These are phyloP conservation scores for Galium porrigens DNA, from an alignment of 305 asterid genomes.

Conservation along the genomic window DNA sequence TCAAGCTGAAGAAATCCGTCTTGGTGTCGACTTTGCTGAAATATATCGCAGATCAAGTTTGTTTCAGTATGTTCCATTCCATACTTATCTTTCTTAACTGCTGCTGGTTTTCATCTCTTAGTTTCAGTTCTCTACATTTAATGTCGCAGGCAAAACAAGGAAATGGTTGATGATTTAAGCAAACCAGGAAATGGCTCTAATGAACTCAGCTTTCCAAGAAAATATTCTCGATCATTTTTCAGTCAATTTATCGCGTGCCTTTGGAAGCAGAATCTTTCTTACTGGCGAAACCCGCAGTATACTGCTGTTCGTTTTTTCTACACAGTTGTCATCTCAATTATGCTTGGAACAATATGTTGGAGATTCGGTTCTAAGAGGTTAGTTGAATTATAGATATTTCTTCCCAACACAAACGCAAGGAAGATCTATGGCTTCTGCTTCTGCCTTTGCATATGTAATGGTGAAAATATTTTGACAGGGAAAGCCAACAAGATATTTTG, in stretches of 20 bases:
- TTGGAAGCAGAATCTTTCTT: conserved; percentile 80
- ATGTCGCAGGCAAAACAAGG: conserved; percentile 46
- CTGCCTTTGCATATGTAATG: background rate
- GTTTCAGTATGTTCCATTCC: conserved; percentile 39
- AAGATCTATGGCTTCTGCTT: background rate
- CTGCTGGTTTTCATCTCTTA: conserved; percentile 5
- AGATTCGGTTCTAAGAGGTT: conserved; percentile 75
- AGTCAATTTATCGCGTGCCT: conserved; percentile 72
- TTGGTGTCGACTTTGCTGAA: conserved; percentile 78
- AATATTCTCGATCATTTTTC: conserved; percentile 43
- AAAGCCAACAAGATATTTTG: conserved; percentile 64
- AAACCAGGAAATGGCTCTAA: conserved; percentile 46
- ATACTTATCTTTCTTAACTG: conserved; percentile 9
- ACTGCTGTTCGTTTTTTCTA: conserved; percentile 91
- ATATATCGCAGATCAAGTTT: conserved; percentile 53
- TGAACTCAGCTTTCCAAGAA: conserved; percentile 58
- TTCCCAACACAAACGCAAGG: background rate
- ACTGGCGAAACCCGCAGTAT: conserved; percentile 94
- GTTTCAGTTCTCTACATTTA: background rate
- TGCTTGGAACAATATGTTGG: conserved; percentile 94
- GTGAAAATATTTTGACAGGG: conserved; percentile 26
- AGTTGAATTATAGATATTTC: background rate
- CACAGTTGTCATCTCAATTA: conserved; percentile 65
- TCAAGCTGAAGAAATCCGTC: conserved; percentile 51
- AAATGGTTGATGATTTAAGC: conserved; percentile 60